Percentiles rank a stretch among this genome's conserved stretches.
Conservation (phyloP, 257 asterid genomes). For the Rauvolfia tetraphylla region DNA sequence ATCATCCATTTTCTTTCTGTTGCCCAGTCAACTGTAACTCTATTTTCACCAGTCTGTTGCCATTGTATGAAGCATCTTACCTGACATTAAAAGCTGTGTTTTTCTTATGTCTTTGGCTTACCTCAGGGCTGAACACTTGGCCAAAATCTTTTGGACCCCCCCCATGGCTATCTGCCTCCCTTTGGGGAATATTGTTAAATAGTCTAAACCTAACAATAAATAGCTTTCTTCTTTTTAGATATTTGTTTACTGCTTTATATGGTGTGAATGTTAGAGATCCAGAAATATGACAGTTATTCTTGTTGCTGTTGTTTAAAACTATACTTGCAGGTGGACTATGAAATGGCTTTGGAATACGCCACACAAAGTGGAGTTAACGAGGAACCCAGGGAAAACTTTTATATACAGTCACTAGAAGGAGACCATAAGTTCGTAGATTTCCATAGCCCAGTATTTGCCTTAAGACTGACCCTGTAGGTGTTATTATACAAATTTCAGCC, state of each 20-base stretch:
- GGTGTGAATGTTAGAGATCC: not conserved
- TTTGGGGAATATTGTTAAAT: not conserved
- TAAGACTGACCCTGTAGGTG: slow-evolving; percentile 58
- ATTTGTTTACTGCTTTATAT: not conserved
- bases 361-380: slow-evolving; percentile 80
- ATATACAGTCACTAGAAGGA: slow-evolving; percentile 48
- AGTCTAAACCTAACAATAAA: not conserved
- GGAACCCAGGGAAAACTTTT: slow-evolving; percentile 72
- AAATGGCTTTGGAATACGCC: slow-evolving; percentile 91
- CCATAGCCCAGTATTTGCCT: slow-evolving; percentile 53
- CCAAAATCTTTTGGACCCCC: not conserved
- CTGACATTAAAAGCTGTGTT: not conserved
- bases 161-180: not conserved
- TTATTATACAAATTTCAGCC: not conserved
- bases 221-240: not conserved
- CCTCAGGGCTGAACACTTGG: not conserved
- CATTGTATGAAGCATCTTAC: not conserved
- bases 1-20: not conserved
- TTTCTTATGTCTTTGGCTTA: not conserved
- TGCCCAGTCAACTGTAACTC: not conserved
- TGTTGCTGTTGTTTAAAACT: not conserved
- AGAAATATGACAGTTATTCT: too few species aligned
- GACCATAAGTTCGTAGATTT: slow-evolving; percentile 46
- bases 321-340: slow-evolving; percentile 74
- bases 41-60: not conserved